These are phyloP conservation scores for Thuja plicata DNA, from an alignment of 83 land plant species.

Conservation along the genomic window DNA sequence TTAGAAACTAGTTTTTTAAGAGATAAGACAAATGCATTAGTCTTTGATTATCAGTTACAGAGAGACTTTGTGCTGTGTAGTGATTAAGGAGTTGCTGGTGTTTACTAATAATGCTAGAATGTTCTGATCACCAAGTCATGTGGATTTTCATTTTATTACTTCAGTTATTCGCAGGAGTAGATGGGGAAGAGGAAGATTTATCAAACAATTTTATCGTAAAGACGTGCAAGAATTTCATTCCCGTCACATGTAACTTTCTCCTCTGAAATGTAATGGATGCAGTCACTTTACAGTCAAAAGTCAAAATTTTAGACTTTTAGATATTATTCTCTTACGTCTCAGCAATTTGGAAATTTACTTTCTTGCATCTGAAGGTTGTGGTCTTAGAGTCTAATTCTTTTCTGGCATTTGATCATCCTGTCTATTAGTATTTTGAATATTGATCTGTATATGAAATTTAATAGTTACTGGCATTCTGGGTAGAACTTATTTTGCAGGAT, in stretches of 20 bases:
- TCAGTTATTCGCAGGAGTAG: constrained; percentile 68
- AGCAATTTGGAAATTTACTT: neutral
- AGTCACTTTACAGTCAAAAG: neutral
- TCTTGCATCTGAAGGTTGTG: neutral
- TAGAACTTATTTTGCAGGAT: no score
- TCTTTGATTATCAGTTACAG: neutral
- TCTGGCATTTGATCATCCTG: neutral
- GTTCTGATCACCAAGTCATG: neutral
- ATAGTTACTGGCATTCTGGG: no score
- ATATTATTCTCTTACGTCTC: neutral
- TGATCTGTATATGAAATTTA: neutral
- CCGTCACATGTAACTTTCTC: constrained; percentile 65
- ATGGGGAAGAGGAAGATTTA: constrained; percentile 79
- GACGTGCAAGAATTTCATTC: constrained; percentile 84
- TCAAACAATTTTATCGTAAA: constrained; percentile 88
- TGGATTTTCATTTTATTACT: constrained; percentile 4
- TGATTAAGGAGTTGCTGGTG: neutral
- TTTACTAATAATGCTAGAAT: neutral
- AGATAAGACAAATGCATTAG: neutral
- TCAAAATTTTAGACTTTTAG: neutral
- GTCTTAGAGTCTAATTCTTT: neutral
- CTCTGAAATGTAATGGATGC: neutral
- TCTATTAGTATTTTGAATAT: neutral
- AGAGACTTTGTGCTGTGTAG: neutral
- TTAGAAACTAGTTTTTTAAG: neutral